Evolutionary conservation across 164 flowering plant genomes (phyloP).

Genomic region (Warburgia ugandensis): DNA sequence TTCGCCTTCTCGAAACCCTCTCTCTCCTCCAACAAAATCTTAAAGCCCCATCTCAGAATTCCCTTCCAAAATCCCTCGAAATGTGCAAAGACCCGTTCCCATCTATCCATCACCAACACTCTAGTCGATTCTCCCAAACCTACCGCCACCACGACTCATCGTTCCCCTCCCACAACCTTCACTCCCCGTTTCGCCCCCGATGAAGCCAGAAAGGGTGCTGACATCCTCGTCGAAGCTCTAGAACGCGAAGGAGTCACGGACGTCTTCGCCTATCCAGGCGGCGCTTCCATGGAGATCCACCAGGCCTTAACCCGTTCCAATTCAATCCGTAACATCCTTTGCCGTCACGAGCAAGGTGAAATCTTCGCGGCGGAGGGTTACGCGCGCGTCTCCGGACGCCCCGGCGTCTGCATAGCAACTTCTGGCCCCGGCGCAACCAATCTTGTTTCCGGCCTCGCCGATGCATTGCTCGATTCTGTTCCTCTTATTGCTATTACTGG

Average conservation of each 20-base stretch:
- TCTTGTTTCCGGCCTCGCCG: constrained; percentile 66
- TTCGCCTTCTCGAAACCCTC: too few species aligned
- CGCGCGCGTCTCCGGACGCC: constrained; percentile 48
- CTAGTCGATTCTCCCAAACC: constrained; percentile 11
- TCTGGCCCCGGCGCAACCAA: constrained; percentile 81
- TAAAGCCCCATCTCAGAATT: too few species aligned
- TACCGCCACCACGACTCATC: neutral
- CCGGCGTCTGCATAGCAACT: constrained; percentile 70
- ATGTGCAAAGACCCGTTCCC: too few species aligned
- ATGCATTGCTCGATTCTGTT: constrained; percentile 54
- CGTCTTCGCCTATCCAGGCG: constrained; percentile 67
- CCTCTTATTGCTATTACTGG: constrained; percentile 66
- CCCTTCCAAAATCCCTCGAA: too few species aligned
- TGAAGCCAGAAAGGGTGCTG: constrained; percentile 57
- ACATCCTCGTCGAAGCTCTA: constrained; percentile 67
- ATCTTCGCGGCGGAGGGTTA: constrained; percentile 69
- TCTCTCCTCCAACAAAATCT: too few species aligned
- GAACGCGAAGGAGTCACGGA: constrained; percentile 50
- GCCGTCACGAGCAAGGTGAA: constrained; percentile 67
- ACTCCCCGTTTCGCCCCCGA: constrained; percentile 35
- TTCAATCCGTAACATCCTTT: constrained; percentile 41
- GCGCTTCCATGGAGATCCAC: constrained; percentile 71
- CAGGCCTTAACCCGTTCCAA: constrained; percentile 60
- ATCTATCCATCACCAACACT: too few species aligned
- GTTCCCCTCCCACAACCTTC: constrained; percentile 7